Evolutionary conservation across 177 flowering plant species (phyloP), one percentile per base, ranked within the genome.

Genomic region (Tripterygium wilfordii): DNA sequence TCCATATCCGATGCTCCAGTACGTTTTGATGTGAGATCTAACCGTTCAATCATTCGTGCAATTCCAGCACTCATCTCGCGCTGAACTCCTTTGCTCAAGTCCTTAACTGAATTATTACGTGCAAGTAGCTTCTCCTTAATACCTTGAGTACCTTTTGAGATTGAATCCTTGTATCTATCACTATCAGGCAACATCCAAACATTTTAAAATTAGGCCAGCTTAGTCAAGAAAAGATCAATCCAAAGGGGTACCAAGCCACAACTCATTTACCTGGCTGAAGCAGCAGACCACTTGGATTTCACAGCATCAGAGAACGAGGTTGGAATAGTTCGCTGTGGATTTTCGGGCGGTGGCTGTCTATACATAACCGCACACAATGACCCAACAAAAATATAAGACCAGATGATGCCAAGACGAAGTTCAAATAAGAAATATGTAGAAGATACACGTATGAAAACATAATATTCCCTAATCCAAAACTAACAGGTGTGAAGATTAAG

Each of bases 61-160:
- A 79, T 62, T 25, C 85, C 72, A 23, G 82, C 83, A 55, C 58
- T 79, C 61, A 79, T 77, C 58, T 85, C 94, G 8, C 84, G 80
- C 54, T 80, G 80, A 57, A 85, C 94, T 56, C 72, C 88, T 66
- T 66, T 85, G 72, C 86, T 70, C 42, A 79, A 57, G 51, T 85
- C 94, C 59, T 77, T 85, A 27, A 82, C 85, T 17, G 87, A 69
- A 56, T 30, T 72, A 54, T 85, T 85, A 13, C 70, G 74, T 20
- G 83, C 76, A 51, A 82, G 54, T 27, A 82, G 63, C 69, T 79
- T 85, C 55, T 85, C 89, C 69, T 71, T 85, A 22, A 85, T 58
- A 35, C 82, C 81, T 20, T 64, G 63, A 0, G 89, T 80, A 22
- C 83, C 49, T 70, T 69, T 82, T 16, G 85, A 72, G 55, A 85